Evolutionary conservation across 1,284 basidiomycete genomes (phyloP).

Genomic region (Apiotrichum brassicae): DNA sequence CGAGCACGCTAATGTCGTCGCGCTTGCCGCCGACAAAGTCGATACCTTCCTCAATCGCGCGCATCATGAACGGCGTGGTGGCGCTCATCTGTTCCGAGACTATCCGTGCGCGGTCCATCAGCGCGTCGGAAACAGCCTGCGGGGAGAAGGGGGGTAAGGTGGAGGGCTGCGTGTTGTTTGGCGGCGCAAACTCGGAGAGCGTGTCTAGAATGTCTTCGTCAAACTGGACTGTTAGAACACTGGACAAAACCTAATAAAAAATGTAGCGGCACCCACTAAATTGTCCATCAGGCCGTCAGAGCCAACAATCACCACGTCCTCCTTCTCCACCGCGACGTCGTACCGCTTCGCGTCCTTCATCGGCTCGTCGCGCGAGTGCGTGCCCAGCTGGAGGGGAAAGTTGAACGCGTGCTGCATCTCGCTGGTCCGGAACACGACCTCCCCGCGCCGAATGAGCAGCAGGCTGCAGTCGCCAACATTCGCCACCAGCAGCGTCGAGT

Average conservation of each 20-base stretch:
- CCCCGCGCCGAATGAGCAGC: slow-evolving; percentile 70
- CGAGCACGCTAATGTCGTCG: slow-evolving; percentile 45
- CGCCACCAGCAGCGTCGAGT: slow-evolving; percentile 77
- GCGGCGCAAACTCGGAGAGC: slow-evolving; percentile 60
- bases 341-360: slow-evolving; percentile 64
- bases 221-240: slow-evolving; percentile 55
- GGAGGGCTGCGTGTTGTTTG: slow-evolving; percentile 12
- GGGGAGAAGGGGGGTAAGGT: slow-evolving; percentile 47
- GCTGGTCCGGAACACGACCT: slow-evolving; percentile 76
- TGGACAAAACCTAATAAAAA: background rate
- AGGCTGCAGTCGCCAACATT: slow-evolving; percentile 90
- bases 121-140: slow-evolving; percentile 52
- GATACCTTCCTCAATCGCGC: slow-evolving; percentile 53
- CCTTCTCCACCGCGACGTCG: slow-evolving; percentile 69
- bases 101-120: slow-evolving; percentile 50
- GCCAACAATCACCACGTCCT: slow-evolving; percentile 84
- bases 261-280: slow-evolving; percentile 48
- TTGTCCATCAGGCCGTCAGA: slow-evolving; percentile 90
- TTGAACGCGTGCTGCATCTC: slow-evolving; percentile 98
- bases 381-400: slow-evolving; percentile 73
- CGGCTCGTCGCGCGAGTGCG: slow-evolving; percentile 63
- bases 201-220: slow-evolving; percentile 91
- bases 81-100: slow-evolving; percentile 51
- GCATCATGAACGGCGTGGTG: slow-evolving; percentile 52
- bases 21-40: slow-evolving; percentile 48